Percentiles rank a stretch among this genome's conserved stretches.
These are phyloP conservation scores for Arthroderma sp. DNA, from an alignment of 2,329 filamentous ascomycete genomes.

Conservation along the genomic window DNA sequence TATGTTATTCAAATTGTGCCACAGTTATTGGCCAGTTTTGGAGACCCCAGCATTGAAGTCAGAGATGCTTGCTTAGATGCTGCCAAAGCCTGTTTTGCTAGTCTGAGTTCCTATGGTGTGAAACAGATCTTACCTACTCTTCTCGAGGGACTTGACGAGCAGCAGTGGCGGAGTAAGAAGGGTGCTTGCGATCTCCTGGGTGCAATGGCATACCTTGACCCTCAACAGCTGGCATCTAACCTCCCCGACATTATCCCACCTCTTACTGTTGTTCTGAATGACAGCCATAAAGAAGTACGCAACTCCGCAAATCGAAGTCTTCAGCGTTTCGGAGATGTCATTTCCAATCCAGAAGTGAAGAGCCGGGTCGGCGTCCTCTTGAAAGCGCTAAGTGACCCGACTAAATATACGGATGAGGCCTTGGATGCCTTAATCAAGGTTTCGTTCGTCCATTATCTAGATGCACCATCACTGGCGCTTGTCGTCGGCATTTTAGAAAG, in stretches of 20 bases:
- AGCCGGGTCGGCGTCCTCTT: slow-evolving; percentile 78
- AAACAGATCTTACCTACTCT: slow-evolving; percentile 87
- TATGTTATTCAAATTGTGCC: slow-evolving; percentile 94
- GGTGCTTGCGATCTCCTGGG: slow-evolving; percentile 92
- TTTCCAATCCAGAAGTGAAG: slow-evolving; percentile 95
- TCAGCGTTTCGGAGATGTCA: slow-evolving; percentile 96
- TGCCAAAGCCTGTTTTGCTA: slow-evolving; percentile 86
- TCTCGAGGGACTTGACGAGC: slow-evolving; percentile 80
- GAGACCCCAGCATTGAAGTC: slow-evolving; percentile 76
- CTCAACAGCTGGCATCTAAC: slow-evolving; percentile 82
- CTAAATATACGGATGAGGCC: slow-evolving; percentile 90
- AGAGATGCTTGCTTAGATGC: slow-evolving; percentile 86
- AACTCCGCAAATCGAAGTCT: slow-evolving; percentile 85
- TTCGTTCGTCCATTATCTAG: slow-evolving; percentile 97
- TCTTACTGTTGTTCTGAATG: slow-evolving; percentile 82
- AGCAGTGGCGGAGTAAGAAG: slow-evolving; percentile 97
- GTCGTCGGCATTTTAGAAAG: slow-evolving; percentile 92
- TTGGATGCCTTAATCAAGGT: slow-evolving; percentile 92
- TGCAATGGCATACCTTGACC: slow-evolving; percentile 96
- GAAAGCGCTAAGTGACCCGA: slow-evolving; percentile 93
- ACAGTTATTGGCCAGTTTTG: slow-evolving; percentile 76
- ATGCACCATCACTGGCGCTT: slow-evolving; percentile 85
- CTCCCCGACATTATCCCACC: slow-evolving; percentile 95
- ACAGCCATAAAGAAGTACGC: slow-evolving; percentile 95
- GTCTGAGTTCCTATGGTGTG: slow-evolving; percentile 87